Base-by-base conservation (phyloP, 1,284 basidiomycete species). In the Melanopsichium pennsylvanicum region DNA sequence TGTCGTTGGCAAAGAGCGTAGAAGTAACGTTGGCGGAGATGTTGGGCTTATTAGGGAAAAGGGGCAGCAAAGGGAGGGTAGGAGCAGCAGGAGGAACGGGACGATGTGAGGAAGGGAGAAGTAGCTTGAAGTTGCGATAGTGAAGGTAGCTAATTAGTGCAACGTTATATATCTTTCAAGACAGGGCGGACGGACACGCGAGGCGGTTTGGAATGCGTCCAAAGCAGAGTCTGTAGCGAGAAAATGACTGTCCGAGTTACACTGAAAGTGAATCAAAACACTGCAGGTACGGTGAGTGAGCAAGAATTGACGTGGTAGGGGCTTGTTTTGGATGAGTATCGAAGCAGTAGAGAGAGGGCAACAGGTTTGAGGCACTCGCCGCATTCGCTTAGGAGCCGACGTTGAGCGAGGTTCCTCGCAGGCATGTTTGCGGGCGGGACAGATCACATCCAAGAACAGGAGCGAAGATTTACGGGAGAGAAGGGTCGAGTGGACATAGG, bases 11-110 rank as follows among this genome's bases (percentile, higher is more conserved):
- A 33, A 26, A 19, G 37, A 57, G 38, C 48, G 54, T 51, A 45
- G 44, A 48, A 51, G 34, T 4, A 26, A 25, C 25, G 45, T 41
- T 44, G 41, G 38, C 16, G 32, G n/a, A 43, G 23, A 44, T 42
- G 46, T 33, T 16, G 41, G 33, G 32, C 10, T 33, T 49, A 34
- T 41, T 15, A 47, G 36, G 50, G 13, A 29, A 35, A 29, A 36
- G 40, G 49, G 25, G 50, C 42, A 49, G 46, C 36, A 46, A 41
- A 43, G 34, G 54, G 46, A 39, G 18, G 25, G 35, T 38, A 40
- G 58, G 49, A 62, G 49, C 57, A 67, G 57, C 63, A 67, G 62
- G 50, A 59, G 35, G 47, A 56, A 58, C 55, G 40, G 32, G 43
- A 36, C 21, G 36, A 11, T 38, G 32, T 40, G 47, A 32, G 52